Evolutionary conservation across 2,329 filamentous ascomycete species (phyloP).

Genomic region (Ambrosiella xylebori): DNA sequence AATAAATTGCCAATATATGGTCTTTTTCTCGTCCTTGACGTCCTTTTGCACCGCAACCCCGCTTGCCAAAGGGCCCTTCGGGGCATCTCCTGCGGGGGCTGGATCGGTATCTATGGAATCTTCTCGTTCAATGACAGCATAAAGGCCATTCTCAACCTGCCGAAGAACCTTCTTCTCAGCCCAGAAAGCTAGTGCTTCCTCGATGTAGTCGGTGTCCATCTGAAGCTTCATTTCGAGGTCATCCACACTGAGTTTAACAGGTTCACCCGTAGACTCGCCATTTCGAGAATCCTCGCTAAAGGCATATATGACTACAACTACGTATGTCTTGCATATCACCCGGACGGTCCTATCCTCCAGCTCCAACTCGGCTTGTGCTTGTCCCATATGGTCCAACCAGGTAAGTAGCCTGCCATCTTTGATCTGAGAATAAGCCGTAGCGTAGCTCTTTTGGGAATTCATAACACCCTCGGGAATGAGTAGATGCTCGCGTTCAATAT

Average conservation of each 20-base stretch:
- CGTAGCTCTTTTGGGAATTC: constrained; percentile 52
- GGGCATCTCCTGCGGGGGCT: neutral
- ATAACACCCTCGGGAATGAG: constrained; percentile 40
- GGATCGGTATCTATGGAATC: constrained; percentile 17
- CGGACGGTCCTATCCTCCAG: constrained; percentile 61
- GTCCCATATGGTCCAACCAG: constrained; percentile 72
- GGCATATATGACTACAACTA: constrained; percentile 72
- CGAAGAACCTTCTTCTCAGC: constrained; percentile 48
- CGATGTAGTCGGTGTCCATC: constrained; percentile 59
- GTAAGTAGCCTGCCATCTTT: constrained; percentile 74
- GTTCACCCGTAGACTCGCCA: constrained; percentile 24
- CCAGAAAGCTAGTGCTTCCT: constrained; percentile 55
- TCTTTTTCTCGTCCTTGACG: constrained; percentile 33
- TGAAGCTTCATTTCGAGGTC: constrained; percentile 41
- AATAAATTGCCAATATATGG: constrained; percentile 81
- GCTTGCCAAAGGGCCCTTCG: constrained; percentile 10
- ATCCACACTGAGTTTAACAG: constrained; percentile 22
- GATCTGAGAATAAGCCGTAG: constrained; percentile 56
- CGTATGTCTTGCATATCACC: constrained; percentile 63
- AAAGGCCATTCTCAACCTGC: constrained; percentile 36
- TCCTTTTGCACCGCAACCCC: constrained; percentile 16
- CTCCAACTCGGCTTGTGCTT: constrained; percentile 64
- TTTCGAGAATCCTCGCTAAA: constrained; percentile 31
- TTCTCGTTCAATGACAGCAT: constrained; percentile 50
- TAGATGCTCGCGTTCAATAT: constrained; percentile 51